Base-by-base conservation (phyloP, 495 filamentous ascomycete species). In the Trichoderma erinaceum region DNA sequence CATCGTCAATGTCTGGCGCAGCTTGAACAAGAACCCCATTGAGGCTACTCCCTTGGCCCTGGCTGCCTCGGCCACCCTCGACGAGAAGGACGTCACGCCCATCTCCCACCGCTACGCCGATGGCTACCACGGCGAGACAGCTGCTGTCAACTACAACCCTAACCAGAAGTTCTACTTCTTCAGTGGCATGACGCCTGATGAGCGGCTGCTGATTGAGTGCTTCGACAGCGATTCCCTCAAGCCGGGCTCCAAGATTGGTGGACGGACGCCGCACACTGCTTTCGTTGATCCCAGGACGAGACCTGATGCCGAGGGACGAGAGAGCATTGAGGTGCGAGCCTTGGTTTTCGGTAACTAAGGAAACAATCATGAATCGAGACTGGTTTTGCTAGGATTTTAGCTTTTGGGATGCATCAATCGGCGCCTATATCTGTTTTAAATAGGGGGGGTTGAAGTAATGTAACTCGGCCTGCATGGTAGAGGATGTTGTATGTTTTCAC, bases 1-100 rank as follows among this genome's bases (percentile, higher is more conserved):
- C 61, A 91, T 97, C 70, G 83, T 97, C 70, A 97, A 96, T 73
- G 89, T 97, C 13, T 97, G 92, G 92, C 82, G 91, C 0, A 89
- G 92, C 0, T 77, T 96, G 13, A 91, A 89, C 71, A 69, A 73
- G 69, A 83, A 82, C n/a, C 86, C 90, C 0, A 86, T 97, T 0
- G 85, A 88, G 70, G 80, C 85, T 0, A 82, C 77, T 56, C 92
- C 92, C 29, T 78, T 96, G 1, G 92, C 84, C 0, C 88, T 92
- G 70, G 91, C 90, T 0, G 85, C 86, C 41, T 86, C 85, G 41
- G 68, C 81, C 0, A 83, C 85, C 0, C 81, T 93, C 0, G 71
- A 76, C 0, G 83, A 89, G 66, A 80, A 79, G 5, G 91, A 93
- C 73, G 75, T 96, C 0, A 83, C 93, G 0, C 78, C 83, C 6